Base-by-base conservation (phyloP, 2,329 filamentous ascomycete species). In the Ustulina deusta region DNA sequence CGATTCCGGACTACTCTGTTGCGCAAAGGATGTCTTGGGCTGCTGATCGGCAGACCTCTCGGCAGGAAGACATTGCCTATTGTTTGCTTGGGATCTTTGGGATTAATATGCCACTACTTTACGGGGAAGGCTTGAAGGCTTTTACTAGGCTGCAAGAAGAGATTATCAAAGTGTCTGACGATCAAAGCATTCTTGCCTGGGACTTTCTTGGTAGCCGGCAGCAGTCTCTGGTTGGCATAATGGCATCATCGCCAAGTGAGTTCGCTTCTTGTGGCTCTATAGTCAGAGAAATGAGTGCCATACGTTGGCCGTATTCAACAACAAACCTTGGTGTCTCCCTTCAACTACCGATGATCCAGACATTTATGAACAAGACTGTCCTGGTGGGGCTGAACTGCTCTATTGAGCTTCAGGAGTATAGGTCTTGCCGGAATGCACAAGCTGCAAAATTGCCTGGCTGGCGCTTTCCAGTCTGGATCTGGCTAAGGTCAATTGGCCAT, bases 61-160 rank as follows among this genome's bases (percentile, higher is more conserved):
- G 78, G 2, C 4, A 62, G 0, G 82, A 84, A 54, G 83, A 84
- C 44, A 76, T 76, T n/a, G 81, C 81, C 0, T 85, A 84, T 46
- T 83, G 77, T 10, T 72, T 85, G 0, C 66, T 85, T 3, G 83
- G 83, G 0, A 75, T 84, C 0, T 84, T 85, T 32, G 74, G 75
- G 0, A 76, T 85, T 27, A 78, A 81, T 42, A 83, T 85, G 79
- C 78, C 82, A 0, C 69, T 83, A 3, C 58, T 84, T 0, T 85
- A 84, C 57, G 83, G 82, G 0, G 78, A 82, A 52, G 78, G 79
- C 0, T 5, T 20, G 0, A 75, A 74, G 0, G 77, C 81, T 0
- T 79, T 82, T n/a, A 17, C 52, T 0, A 72, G 80, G 9, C 69
- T 82, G 0, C 78, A 79, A 25, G 71, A 77, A 20, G 77, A 80